Evolutionary conservation across 2,329 filamentous ascomycete genomes (phyloP).

Genomic region (Tricladium varicosporioides): DNA sequence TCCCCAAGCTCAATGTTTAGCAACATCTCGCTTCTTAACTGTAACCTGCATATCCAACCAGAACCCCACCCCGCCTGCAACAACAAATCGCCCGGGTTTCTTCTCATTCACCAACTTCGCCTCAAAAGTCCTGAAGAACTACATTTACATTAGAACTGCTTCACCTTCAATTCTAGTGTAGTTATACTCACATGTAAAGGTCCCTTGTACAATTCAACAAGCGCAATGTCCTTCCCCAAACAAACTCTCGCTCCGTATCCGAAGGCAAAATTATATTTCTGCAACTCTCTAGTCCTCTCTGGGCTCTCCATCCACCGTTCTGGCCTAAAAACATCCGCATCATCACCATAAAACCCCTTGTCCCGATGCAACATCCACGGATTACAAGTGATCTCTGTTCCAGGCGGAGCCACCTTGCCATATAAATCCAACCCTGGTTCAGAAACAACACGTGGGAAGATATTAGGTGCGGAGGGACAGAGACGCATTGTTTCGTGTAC

Average conservation of each 20-base stretch:
- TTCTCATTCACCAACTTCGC: background rate
- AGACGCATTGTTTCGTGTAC: slow-evolving; percentile 50
- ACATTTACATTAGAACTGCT: background rate
- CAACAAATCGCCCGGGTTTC: too few species aligned
- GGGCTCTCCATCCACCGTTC: slow-evolving; percentile 49
- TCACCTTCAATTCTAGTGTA: background rate
- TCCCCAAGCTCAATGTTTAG: too few species aligned
- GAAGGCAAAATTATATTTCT: slow-evolving; percentile 23
- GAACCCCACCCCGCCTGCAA: background rate
- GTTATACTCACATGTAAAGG: slow-evolving; percentile 20
- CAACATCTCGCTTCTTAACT: background rate
- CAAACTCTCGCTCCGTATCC: slow-evolving; percentile 24
- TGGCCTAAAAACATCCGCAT: slow-evolving; percentile 51
- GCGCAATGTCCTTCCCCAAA: slow-evolving; percentile 28
- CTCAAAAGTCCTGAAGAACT: background rate
- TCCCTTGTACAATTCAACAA: slow-evolving; percentile 26
- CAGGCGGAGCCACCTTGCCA: slow-evolving; percentile 18
- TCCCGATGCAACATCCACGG: slow-evolving; percentile 54
- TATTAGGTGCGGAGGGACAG: slow-evolving; percentile 48
- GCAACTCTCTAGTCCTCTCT: slow-evolving; percentile 7
- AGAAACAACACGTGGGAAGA: slow-evolving; percentile 46
- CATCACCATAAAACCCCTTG: slow-evolving; percentile 45
- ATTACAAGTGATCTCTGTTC: slow-evolving; percentile 48
- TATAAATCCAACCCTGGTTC: slow-evolving; percentile 30
- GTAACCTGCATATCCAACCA: background rate